Base-by-base conservation (phyloP, 352 stramenopile species). In the Globisporangium nagaii region DNA sequence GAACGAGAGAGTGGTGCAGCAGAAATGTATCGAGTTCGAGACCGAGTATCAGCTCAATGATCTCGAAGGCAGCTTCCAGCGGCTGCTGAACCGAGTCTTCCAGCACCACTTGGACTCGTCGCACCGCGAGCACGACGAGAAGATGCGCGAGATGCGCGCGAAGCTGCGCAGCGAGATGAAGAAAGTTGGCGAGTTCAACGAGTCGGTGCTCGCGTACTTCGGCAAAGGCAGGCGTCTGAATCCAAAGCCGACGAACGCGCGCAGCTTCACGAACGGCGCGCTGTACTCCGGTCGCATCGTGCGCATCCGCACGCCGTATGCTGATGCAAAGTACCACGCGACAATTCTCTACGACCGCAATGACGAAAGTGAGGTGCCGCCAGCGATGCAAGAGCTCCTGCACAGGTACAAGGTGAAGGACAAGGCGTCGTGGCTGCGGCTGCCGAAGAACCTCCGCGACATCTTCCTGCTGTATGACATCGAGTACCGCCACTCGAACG, bases 391-490 rank as follows among this genome's bases (percentile, higher is more conserved):
- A 1, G 42, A 54, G 8, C 56, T 90, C 2, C 62, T 90, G 3
- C 20, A 17, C 2, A 66, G 69, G 42, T 88, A 90, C 61, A 72
- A 72, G 15, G 75, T 88, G n/a, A 58, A 17, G 0, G 67, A 83
- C 60, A 79, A 84, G 42, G 44, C 56, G 6, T 71, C 70, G 13
- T 90, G 79, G 79, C 43, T 83, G 6, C 62, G 59, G 7, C 48
- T 86, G 17, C 68, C 75, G 0, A 75, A 60, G 52, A 45, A 53
- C 7, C 64, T 73, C 2, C 79, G 79, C 24, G 79, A 90, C 41
- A 35, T 86, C 2, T 88, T 90, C 36, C 51, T 90, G 48, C 56
- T 90, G 3, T 90, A 88, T 27, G 79, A 88, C 35, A 58, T 90
- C 12, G 76, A 88, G 59, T 90, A 88, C 27, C 65, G 64, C 35